Evolutionary conservation across 495 filamentous ascomycete genomes (phyloP), one percentile per base, ranked within the genome.

Genomic region (Pseudotulostoma volvatum): DNA sequence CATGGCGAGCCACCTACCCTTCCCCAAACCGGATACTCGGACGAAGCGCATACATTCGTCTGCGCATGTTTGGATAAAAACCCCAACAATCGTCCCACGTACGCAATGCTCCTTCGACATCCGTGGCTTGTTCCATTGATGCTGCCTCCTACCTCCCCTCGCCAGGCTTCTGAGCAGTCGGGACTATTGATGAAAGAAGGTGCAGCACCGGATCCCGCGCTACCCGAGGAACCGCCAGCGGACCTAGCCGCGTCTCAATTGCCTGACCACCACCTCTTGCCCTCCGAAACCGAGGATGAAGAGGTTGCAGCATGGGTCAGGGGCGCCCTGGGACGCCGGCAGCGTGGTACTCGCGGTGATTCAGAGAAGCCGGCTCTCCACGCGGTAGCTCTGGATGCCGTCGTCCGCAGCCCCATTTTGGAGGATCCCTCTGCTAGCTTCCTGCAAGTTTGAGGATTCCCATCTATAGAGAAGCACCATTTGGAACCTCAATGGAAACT

Each of bases 1-100:
- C 83, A 96, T 51, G 90, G 90, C 34, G 84, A 93, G 13, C 82
- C 92, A 15, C 90, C 92, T 0, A 77, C 81, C 47, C 70, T 96
- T 14, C 90, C 90, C 0, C 59, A 59, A 19, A 71, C 81, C 21
- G 74, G 71, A 17, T 97, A 78, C 57, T 88, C 85, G 0, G 68
- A 78, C 25, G 68, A 74, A 3, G 86, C 92, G 0, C 78, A 79
- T 25, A 77, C 86, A 41, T 97, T 97, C 60, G 86, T 96, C 31
- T 67, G 68, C 15, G 77, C 80, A 34, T 96, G 92, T 55, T 70
- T 97, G 34, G 83, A 94, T 59, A 97, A 97, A 56, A 79, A 81
- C 40, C 87, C 90, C 2, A 83, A 80, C 38, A 73, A 90, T 20
- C 80, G 90, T 11, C 90, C 88, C 15, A 85, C 80, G 2, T 97